These are phyloP conservation scores for Endocladia muricata DNA, from an alignment of 31 red algal genomes.

Conservation along the genomic window DNA sequence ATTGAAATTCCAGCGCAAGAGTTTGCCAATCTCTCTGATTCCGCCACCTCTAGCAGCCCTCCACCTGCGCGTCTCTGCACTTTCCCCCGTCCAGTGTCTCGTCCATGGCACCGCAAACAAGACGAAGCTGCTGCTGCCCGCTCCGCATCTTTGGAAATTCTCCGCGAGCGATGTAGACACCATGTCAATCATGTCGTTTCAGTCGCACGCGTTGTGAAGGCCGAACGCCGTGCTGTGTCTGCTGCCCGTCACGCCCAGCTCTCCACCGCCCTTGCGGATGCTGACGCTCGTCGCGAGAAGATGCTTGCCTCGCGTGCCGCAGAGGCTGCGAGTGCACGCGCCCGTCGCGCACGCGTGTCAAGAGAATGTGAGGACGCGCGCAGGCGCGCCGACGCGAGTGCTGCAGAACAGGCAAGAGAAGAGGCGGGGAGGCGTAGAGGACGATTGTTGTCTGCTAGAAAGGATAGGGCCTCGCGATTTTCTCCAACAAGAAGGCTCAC, in stretches of 20 bases:
- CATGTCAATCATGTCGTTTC: constrained; percentile 49
- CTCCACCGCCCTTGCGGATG: constrained; percentile 11
- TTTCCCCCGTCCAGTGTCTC: background rate
- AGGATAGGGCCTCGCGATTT: constrained; percentile 33
- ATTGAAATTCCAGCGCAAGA: constrained; percentile 57
- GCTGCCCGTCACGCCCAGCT: constrained; percentile 29
- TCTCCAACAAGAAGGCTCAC: constrained; percentile 8
- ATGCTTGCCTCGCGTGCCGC: constrained; percentile 6
- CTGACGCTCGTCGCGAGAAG: constrained; percentile 23
- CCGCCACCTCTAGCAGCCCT: constrained; percentile 13
- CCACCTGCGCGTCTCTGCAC: constrained; percentile 8
- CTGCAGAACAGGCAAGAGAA: constrained; percentile 10
- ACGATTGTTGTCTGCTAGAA: constrained; percentile 24
- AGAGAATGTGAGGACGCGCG: constrained; percentile 24
- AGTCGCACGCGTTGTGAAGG: constrained; percentile 39
- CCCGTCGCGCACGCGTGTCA: constrained; percentile 12
- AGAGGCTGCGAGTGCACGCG: constrained; percentile 28
- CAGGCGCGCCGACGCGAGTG: constrained; percentile 9
- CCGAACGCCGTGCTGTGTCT: constrained; percentile 15
- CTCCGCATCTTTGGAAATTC: constrained; percentile 29
- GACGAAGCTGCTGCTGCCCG: constrained; percentile 29
- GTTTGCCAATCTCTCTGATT: constrained; percentile 24
- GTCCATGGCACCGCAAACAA: constrained; percentile 23
- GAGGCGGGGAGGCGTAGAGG: constrained; percentile 20
- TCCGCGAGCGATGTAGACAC: constrained; percentile 39